These are phyloP conservation scores for Cladophialophora bantiana DNA, from an alignment of 2,329 filamentous ascomycete species.

Conservation along the genomic window DNA sequence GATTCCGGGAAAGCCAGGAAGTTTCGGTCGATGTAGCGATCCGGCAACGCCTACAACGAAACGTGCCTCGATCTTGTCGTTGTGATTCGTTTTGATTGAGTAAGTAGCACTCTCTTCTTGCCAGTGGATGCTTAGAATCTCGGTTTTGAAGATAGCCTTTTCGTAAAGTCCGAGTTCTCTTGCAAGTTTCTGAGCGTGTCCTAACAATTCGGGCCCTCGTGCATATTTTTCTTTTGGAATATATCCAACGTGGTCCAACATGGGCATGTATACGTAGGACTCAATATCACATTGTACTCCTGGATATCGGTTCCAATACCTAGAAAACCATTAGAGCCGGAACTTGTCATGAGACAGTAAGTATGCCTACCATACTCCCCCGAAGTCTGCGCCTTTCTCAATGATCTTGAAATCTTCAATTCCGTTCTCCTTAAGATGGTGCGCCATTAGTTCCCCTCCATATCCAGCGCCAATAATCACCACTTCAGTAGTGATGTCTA, in stretches of 20 bases:
- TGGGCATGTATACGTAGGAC: conserved; percentile 36
- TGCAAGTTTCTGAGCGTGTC: conserved; percentile 31
- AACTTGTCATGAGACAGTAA: neutral
- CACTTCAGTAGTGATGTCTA: neutral
- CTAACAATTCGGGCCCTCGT: conserved; percentile 27
- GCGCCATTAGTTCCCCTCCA: neutral
- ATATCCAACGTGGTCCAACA: conserved; percentile 33
- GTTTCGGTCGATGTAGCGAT: conserved; percentile 43
- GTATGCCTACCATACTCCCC: neutral
- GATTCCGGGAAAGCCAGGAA: conserved; percentile 41
- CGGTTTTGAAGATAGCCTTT: conserved; percentile 33
- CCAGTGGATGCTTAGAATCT: conserved; percentile 30
- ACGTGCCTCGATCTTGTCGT: conserved; percentile 44
- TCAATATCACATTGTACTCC: conserved; percentile 34
- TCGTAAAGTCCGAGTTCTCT: conserved; percentile 26
- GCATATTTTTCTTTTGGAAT: conserved; percentile 36
- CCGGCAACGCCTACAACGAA: conserved; percentile 53
- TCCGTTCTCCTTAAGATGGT: neutral
- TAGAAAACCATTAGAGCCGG: neutral
- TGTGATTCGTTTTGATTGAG: conserved; percentile 36
- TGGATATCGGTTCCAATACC: conserved; percentile 41
- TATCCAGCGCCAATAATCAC: conserved; percentile 1
- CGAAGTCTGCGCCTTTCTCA: conserved; percentile 1
- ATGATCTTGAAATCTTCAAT: conserved; percentile 3
- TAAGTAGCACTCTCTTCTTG: conserved; percentile 24